Evolutionary conservation across 257 asterid species (phyloP).

Genomic region (Eucommia ulmoides): DNA sequence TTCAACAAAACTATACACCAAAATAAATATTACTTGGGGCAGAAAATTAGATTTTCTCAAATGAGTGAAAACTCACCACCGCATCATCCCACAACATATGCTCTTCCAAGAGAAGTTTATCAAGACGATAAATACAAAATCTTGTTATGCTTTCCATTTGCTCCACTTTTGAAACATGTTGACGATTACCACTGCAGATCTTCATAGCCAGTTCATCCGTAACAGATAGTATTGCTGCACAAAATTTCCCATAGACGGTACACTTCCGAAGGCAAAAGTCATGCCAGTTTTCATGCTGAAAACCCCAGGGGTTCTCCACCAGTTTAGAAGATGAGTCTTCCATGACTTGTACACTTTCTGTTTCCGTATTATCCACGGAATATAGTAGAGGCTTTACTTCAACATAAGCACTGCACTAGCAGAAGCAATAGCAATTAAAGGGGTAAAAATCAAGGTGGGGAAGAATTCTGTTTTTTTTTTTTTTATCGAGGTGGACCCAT

Average conservation of each 20-base stretch:
- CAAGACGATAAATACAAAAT: conserved; percentile 57
- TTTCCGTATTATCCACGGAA: conserved; percentile 26
- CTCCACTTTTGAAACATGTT: conserved; percentile 17
- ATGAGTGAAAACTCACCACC: conserved; percentile 40
- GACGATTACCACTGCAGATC: conserved; percentile 24
- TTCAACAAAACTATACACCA: too few relatives aligned
- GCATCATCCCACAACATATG: conserved; percentile 62
- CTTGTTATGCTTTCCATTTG: conserved; percentile 36
- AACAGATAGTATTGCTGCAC: conserved; percentile 52
- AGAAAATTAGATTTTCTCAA: neutral
- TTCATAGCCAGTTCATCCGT: conserved; percentile 36
- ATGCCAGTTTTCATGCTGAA: conserved; percentile 66
- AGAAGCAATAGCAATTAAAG: conserved; percentile 11
- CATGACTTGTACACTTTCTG: conserved; percentile 21
- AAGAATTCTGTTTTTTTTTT: too few relatives aligned
- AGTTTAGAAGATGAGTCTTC: conserved; percentile 13
- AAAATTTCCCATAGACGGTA: conserved; percentile 38
- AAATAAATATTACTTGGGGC: too few relatives aligned
- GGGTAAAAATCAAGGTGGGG: too few relatives aligned
- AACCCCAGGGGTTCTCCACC: conserved; percentile 40
- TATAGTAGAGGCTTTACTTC: conserved; percentile 88
- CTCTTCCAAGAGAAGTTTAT: conserved; percentile 42
- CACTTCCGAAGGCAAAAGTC: conserved; percentile 49
- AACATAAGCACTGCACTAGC: conserved; percentile 57
- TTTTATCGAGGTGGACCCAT: too few relatives aligned